Percentiles rank a stretch among this genome's conserved stretches.
Conservation (phyloP, 2,329 filamentous ascomycete species). For the Penicillium sp. region DNA sequence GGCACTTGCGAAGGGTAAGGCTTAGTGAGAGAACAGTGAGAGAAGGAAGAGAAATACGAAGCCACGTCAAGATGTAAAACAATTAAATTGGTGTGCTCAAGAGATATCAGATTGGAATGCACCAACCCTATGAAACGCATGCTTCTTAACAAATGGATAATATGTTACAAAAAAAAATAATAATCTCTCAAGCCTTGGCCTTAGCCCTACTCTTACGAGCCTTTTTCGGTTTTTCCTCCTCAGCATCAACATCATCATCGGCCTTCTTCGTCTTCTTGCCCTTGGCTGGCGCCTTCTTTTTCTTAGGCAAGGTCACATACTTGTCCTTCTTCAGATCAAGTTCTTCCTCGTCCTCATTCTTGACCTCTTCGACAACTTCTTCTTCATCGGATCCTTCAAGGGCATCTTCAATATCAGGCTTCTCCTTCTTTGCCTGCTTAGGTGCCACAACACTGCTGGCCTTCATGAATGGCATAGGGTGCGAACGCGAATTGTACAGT, state of each 20-base stretch:
- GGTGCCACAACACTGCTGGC: constrained; percentile 72
- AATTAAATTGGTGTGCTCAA: not conserved
- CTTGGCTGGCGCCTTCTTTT: constrained; percentile 53
- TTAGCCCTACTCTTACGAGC: constrained; percentile 36
- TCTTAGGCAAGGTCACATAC: constrained; percentile 91
- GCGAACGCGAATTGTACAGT: constrained; percentile 80
- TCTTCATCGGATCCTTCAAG: constrained; percentile 85
- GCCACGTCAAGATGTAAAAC: not conserved
- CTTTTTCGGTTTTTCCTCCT: constrained; percentile 57
- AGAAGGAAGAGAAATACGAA: not conserved
- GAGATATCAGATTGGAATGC: not conserved
- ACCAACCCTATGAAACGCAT: not conserved
- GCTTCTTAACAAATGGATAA: not conserved
- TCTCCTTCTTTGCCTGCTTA: constrained; percentile 69
- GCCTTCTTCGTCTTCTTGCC: constrained; percentile 37
- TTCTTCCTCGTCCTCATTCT: constrained; percentile 71
- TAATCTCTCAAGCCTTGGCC: constrained; percentile 22
- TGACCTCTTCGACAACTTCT: constrained; percentile 56
- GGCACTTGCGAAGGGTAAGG: not conserved
- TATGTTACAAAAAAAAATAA: constrained; percentile 14
- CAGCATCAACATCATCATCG: constrained; percentile 46
- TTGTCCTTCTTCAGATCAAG: constrained; percentile 91
- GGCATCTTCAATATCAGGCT: constrained; percentile 92
- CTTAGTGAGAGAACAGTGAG: not conserved
- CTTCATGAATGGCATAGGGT: constrained; percentile 96